phyloP scores from a whole-genome alignment of 106 monocot species.

The Allium sativum region DNA sequence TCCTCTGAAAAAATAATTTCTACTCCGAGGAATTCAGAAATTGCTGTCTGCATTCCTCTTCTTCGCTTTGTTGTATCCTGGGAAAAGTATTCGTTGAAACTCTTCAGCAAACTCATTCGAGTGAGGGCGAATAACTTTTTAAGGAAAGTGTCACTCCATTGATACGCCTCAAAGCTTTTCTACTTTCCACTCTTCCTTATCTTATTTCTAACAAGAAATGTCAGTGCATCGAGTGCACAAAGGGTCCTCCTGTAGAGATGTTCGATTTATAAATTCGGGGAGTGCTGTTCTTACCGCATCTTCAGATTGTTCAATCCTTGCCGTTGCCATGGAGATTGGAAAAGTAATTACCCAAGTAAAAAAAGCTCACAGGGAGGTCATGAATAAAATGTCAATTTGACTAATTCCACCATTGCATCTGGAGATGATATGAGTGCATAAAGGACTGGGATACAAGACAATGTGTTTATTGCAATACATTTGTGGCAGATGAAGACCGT shows the following conservation, averaged over 20 bases:
- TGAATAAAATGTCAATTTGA: slow-evolving; percentile 42
- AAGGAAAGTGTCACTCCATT: too few species aligned
- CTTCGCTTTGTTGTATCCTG: too few species aligned
- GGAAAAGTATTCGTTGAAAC: too few species aligned
- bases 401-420: slow-evolving; percentile 60
- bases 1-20: too few species aligned
- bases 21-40: too few species aligned
- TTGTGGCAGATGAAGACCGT: slow-evolving; percentile 52
- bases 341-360: slow-evolving; percentile 45
- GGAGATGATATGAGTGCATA: slow-evolving; percentile 91
- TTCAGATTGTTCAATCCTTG: slow-evolving; percentile 74
- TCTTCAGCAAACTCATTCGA: too few species aligned
- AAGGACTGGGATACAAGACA: slow-evolving; percentile 91
- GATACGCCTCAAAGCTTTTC: too few species aligned
- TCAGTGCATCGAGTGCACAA: slow-evolving; percentile 34
- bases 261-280: slow-evolving; percentile 66
- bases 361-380: slow-evolving; percentile 63
- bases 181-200: too few species aligned
- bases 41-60: too few species aligned
- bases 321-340: slow-evolving; percentile 79
- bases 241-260: slow-evolving; percentile 80
- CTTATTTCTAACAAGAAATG: too few species aligned
- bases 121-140: too few species aligned
- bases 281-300: slow-evolving; percentile 58
- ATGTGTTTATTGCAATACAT: slow-evolving; percentile 46